A percentile compares a stretch with the other conserved stretches of the same genome.
phyloP scores from a whole-genome alignment of 2,329 filamentous ascomycete genomes.

The Calonectria pseudoreteaudii region DNA sequence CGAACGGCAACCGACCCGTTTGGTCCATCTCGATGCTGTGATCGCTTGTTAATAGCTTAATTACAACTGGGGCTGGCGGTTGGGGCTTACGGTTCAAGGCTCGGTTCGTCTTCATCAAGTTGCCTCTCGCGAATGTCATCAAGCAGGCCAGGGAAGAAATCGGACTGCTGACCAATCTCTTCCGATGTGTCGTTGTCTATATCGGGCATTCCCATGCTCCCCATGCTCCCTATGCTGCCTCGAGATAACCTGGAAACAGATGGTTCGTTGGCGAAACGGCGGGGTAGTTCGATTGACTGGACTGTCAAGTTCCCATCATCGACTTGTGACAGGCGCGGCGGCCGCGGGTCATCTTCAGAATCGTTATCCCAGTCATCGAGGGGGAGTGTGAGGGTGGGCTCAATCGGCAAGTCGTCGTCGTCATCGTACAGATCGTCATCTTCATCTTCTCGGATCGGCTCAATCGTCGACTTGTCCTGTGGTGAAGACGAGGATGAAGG shows the following conservation, averaged over 20 bases:
- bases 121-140: constrained; percentile 56
- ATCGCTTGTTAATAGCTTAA: constrained; percentile 21
- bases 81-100: constrained; percentile 55
- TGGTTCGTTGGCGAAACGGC: constrained; percentile 56
- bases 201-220: constrained; percentile 66
- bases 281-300: constrained; percentile 70
- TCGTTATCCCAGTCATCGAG: constrained; percentile 54
- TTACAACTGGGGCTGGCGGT: background rate
- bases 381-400: constrained; percentile 68
- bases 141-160: constrained; percentile 63
- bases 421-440: constrained; percentile 62
- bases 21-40: constrained; percentile 55
- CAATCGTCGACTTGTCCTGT: constrained; percentile 44
- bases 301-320: constrained; percentile 71
- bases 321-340: constrained; percentile 65
- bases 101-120: constrained; percentile 54
- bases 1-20: constrained; percentile 52
- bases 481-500: constrained; percentile 61
- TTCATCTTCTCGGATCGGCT: constrained; percentile 51
- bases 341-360: constrained; percentile 63
- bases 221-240: constrained; percentile 67
- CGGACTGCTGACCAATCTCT: constrained; percentile 59
- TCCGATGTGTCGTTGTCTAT: constrained; percentile 56
- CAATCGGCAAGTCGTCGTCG: constrained; percentile 63
- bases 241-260: constrained; percentile 62